These are phyloP conservation scores for Porogramme epimiltina DNA, from an alignment of 1,284 basidiomycete species.

Conservation along the genomic window DNA sequence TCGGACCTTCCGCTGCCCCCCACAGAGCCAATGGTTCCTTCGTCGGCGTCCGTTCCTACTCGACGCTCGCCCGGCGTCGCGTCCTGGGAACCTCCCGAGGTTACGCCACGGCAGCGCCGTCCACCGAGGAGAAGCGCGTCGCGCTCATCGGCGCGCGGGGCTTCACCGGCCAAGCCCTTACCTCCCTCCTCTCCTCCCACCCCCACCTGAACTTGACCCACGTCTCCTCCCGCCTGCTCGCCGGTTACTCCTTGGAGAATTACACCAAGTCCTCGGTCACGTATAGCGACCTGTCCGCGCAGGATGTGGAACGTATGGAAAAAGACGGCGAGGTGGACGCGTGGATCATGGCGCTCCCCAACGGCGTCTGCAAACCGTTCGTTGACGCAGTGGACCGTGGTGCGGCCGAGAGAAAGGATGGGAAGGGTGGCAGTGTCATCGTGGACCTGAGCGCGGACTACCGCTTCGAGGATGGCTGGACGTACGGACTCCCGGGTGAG, in stretches of 20 bases:
- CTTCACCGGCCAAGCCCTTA: slow-evolving; percentile 93
- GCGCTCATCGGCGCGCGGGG: slow-evolving; percentile 95
- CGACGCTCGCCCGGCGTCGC: slow-evolving; percentile 64
- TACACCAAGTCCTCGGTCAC: slow-evolving; percentile 81
- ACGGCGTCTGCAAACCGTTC: slow-evolving; percentile 96
- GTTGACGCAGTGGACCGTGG: slow-evolving; percentile 91
- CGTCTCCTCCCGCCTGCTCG: slow-evolving; percentile 95
- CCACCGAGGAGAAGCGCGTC: slow-evolving; percentile 80
- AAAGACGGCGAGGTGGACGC: slow-evolving; percentile 88
- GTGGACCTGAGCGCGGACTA: slow-evolving; percentile 96
- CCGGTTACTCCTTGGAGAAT: slow-evolving; percentile 77
- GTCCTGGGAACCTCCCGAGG: slow-evolving; percentile 56
- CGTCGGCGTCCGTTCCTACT: slow-evolving; percentile 61
- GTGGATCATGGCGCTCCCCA: slow-evolving; percentile 98
- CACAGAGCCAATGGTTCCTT: slow-evolving; percentile 46
- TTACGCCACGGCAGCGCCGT: slow-evolving; percentile 57
- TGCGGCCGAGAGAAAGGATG: slow-evolving; percentile 52
- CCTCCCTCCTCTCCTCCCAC: slow-evolving; percentile 82
- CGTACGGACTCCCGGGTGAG: slow-evolving; percentile 99
- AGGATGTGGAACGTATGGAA: slow-evolving; percentile 87
- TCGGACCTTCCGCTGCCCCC: slow-evolving; percentile 80
- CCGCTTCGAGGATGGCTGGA: slow-evolving; percentile 93
- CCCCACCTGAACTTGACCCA: slow-evolving; percentile 89
- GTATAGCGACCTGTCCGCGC: slow-evolving; percentile 79
- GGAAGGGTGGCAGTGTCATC: slow-evolving; percentile 67